Evolutionary conservation across 805 yeast species (phyloP).

Genomic region (Brettanomyces anomalus): DNA sequence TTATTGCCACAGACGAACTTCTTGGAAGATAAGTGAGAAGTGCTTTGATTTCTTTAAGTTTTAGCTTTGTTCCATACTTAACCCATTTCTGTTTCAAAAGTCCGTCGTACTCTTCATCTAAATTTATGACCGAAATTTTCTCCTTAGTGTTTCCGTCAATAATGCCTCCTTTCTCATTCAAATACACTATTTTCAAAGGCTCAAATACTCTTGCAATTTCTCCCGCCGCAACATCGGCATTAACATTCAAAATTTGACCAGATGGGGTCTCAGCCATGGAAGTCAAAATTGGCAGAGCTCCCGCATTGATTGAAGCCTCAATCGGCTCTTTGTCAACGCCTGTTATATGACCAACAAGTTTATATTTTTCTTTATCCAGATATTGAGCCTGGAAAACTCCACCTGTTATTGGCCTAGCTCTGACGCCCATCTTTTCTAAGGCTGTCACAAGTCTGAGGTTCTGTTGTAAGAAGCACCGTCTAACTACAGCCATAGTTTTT

Average conservation of each 20-base stretch:
- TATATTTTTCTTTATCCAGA: conserved; percentile 82
- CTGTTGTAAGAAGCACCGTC: conserved; percentile 92
- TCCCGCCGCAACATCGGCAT: conserved; percentile 99
- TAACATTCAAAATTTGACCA: conserved; percentile 94
- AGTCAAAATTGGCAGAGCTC: conserved; percentile 93
- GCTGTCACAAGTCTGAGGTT: conserved; percentile 93
- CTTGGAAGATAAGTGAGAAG: conserved; percentile 90
- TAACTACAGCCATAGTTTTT: conserved; percentile 91
- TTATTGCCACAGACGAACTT: conserved; percentile 95
- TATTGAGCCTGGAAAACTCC: conserved; percentile 95
- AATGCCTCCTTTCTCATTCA: conserved; percentile 97
- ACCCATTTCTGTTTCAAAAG: conserved; percentile 95
- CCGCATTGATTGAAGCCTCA: conserved; percentile 91
- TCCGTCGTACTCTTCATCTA: conserved; percentile 92
- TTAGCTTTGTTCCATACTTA: conserved; percentile 94
- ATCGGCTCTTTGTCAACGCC: conserved; percentile 83
- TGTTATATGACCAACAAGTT: conserved; percentile 84
- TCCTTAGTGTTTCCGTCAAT: conserved; percentile 88
- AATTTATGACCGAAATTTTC: conserved; percentile 79
- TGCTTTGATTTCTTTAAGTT: conserved; percentile 94
- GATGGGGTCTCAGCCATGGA: conserved; percentile 94
- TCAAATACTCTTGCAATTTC: conserved; percentile 94
- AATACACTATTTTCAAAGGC: conserved; percentile 92
- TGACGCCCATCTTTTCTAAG: conserved; percentile 90
- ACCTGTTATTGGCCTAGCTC: conserved; percentile 96